Percentiles rank a stretch among this genome's conserved stretches.
phyloP scores from a whole-genome alignment of 2,329 filamentous ascomycete species.

The Orbilia quercus region DNA sequence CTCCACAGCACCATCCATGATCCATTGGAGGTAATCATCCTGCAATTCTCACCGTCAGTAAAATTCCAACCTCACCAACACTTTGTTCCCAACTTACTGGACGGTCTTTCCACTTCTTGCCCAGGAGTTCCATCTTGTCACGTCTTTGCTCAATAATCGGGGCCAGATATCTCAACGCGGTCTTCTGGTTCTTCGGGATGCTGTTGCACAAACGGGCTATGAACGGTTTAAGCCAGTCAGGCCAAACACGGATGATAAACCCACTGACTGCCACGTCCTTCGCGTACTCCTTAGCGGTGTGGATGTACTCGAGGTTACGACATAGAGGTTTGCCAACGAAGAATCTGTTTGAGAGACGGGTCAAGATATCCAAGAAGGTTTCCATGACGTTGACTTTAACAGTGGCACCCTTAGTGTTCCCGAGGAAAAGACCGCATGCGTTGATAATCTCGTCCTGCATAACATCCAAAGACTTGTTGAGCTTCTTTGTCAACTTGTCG shows the following conservation, averaged over 20 bases:
- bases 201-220: conserved; percentile 32
- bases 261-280: conserved; percentile 53
- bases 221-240: conserved; percentile 36
- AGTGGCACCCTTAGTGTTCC: conserved; percentile 31
- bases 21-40: conserved; percentile 56
- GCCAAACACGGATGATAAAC: conserved; percentile 46
- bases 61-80: neutral
- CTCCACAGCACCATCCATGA: conserved; percentile 47
- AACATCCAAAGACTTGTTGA: conserved; percentile 44
- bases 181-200: conserved; percentile 46
- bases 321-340: conserved; percentile 51
- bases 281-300: conserved; percentile 47
- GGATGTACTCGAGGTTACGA: conserved; percentile 49
- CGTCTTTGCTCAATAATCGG: conserved; percentile 43
- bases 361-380: conserved; percentile 49
- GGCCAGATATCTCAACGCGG: conserved; percentile 38
- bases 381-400: conserved; percentile 34
- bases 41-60: conserved; percentile 11
- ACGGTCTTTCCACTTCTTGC: conserved; percentile 38
- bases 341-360: conserved; percentile 49
- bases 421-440: conserved; percentile 39
- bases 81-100: conserved; percentile 37
- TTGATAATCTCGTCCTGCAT: conserved; percentile 50
- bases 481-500: conserved; percentile 52
- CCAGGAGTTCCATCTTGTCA: conserved; percentile 53